These are phyloP conservation scores for Cyclotella cryptica DNA, from an alignment of 108 stramenopile species.

Conservation along the genomic window DNA sequence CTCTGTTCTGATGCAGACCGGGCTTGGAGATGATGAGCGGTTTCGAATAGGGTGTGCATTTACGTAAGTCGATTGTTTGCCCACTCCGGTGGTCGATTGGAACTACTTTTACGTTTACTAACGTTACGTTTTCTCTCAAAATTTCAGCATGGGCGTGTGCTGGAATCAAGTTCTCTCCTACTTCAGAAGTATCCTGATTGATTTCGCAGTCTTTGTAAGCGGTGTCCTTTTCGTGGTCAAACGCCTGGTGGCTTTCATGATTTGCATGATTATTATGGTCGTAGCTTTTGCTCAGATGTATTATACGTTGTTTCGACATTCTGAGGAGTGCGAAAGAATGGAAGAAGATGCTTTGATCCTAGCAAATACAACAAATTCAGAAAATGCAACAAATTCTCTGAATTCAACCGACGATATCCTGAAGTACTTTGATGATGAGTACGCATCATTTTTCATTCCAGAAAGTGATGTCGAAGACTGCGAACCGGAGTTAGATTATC, in stretches of 20 bases:
- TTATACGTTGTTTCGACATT: conserved; percentile 69
- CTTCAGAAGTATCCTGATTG: conserved; percentile 77
- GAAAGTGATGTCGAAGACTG: conserved; percentile 22
- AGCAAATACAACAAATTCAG: not conserved
- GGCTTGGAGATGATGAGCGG: conserved; percentile 30
- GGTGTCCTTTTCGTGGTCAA: conserved; percentile 75
- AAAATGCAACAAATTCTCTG: not conserved
- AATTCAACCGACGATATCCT: not conserved
- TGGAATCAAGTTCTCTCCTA: conserved; percentile 79
- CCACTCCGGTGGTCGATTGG: too few species aligned
- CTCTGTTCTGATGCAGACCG: conserved; percentile 64
- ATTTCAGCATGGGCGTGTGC: conserved; percentile 62
- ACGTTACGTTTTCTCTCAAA: too few species aligned
- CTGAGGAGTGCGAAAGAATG: conserved; percentile 39
- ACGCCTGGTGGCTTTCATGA: conserved; percentile 71
- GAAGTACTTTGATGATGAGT: conserved; percentile 15
- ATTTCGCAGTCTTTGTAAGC: conserved; percentile 88
- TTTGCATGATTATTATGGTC: conserved; percentile 74
- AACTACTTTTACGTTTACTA: too few species aligned
- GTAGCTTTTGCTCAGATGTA: conserved; percentile 88
- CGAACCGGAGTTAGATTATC: conserved; percentile 36
- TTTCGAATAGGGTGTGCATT: conserved; percentile 74
- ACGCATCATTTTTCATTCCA: not conserved
- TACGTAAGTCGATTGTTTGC: too few species aligned
- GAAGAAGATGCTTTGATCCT: not conserved